Base-by-base conservation (phyloP, 495 filamentous ascomycete species). In the Recurvomyces mirabilis region DNA sequence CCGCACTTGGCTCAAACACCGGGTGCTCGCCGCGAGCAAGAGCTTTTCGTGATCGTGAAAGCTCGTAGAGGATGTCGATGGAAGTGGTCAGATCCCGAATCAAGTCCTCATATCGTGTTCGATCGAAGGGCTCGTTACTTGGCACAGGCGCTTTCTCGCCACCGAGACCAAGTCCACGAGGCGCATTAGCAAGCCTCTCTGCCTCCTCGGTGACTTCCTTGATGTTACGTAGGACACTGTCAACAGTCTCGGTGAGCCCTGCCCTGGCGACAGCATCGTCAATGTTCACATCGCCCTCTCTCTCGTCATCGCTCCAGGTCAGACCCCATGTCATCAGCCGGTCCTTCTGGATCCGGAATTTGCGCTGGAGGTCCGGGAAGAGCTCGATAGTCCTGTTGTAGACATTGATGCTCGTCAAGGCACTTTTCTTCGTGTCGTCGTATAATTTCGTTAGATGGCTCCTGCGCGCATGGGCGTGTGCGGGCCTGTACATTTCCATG, bases 41-140 rank as follows among this genome's bases (percentile, higher is more conserved):
- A 10, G 56, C 53, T 42, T 63, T 79, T 20, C 83, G 69, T 6
- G 84, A 82, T 34, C 77, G 69, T 5, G 85, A 93, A 11, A 95
- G 67, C 45, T 93, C 84, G 60, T 89, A 93, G 10, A 95, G 72
- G 0, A 81, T 87, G 61, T 95, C 87, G 55, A 94, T 93, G 21
- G 81, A 87, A 10, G 74, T 77, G 3, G 83, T 91, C 43, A 94
- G 62, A 45, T 93, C 84, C 45, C 71, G 74, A 18, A 91, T 66
- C 2, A 94, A 71, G 33, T 82, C 77, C 47, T 78, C 73, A 49
- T 80, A 81, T 32, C 71, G 64, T 31, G 62, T 64, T 55, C 72
- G 72, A 58, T 81, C 77, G 50, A 64, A 68, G n/a, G n/a, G n/a
- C n/a, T n/a, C n/a, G 59, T 30, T 72, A 69, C 72, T 73, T 72